Evolutionary conservation across 495 filamentous ascomycete genomes (phyloP).

Genomic region (Schizothecium vesticola): DNA sequence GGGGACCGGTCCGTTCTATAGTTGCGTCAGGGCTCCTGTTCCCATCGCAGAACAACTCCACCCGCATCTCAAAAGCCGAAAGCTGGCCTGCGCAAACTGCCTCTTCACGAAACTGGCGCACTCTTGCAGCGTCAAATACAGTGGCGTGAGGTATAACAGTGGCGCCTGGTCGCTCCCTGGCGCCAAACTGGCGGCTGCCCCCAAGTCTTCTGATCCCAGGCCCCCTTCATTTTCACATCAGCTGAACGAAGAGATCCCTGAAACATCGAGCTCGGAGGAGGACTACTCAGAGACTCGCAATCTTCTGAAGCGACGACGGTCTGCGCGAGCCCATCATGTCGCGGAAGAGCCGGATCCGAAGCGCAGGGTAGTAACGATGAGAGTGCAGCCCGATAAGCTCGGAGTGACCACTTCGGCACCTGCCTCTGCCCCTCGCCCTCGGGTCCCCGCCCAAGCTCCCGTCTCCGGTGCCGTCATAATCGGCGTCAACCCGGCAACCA

Average conservation of each 20-base stretch:
- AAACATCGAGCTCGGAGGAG: neutral
- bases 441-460: neutral
- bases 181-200: neutral
- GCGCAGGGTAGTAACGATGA: neutral
- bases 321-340: neutral
- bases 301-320: neutral
- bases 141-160: neutral
- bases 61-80: neutral
- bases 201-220: neutral
- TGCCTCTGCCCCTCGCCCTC: no score
- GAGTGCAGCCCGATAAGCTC: neutral
- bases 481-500: neutral
- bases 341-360: neutral
- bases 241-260: neutral
- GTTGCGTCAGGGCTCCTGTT: constrained; percentile 4
- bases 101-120: neutral
- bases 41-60: neutral
- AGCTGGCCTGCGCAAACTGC: constrained; percentile 13
- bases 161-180: neutral
- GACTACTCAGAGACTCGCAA: neutral
- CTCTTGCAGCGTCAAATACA: constrained; percentile 9
- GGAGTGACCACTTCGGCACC: neutral
- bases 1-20: constrained; percentile 7
- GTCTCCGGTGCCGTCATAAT: neutral
- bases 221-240: neutral